A percentile compares a stretch with the other conserved stretches of the same genome.
Evolutionary conservation across 352 stramenopile genomes (phyloP).

Genomic region (Globisporangium cederbergense): DNA sequence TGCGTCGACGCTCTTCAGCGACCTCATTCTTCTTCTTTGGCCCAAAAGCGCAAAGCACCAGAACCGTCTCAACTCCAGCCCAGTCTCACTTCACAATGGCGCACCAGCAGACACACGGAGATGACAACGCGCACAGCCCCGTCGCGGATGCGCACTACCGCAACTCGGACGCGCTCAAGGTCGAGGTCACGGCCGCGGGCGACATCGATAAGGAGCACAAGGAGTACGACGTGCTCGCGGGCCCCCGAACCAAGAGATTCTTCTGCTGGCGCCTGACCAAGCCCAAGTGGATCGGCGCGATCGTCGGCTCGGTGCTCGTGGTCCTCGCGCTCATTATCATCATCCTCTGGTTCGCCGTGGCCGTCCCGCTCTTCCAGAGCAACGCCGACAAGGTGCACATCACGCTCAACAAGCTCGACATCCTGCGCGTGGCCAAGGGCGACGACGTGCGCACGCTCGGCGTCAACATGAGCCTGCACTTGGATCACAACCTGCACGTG

Average conservation of each 20-base stretch:
- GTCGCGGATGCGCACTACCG: constrained; percentile 10
- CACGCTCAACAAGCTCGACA: constrained; percentile 64
- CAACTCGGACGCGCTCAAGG: constrained; percentile 17
- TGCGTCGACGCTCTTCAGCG: background rate
- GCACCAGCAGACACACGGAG: background rate
- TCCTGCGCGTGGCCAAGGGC: constrained; percentile 37
- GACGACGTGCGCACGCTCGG: constrained; percentile 24
- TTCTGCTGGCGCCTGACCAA: constrained; percentile 53
- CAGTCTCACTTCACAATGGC: constrained; percentile 3
- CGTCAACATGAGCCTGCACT: constrained; percentile 52
- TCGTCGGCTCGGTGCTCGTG: constrained; percentile 37
- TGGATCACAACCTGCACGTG: constrained; percentile 43
- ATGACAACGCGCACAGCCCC: background rate
- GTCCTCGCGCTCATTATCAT: constrained; percentile 46
- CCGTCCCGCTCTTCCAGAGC: constrained; percentile 56
- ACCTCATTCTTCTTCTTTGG: constrained; percentile 17
- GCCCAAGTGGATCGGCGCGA: constrained; percentile 41
- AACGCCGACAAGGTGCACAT: constrained; percentile 55
- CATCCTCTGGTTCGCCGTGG: constrained; percentile 60
- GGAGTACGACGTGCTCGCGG: constrained; percentile 14
- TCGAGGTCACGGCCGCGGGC: constrained; percentile 26
- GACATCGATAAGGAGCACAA: constrained; percentile 36
- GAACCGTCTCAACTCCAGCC: background rate
- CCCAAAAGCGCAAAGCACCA: constrained; percentile 1
- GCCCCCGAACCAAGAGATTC: constrained; percentile 26